Conservation (phyloP, 495 filamentous ascomycete species). For the Hypoxylon lenormandii region DNA sequence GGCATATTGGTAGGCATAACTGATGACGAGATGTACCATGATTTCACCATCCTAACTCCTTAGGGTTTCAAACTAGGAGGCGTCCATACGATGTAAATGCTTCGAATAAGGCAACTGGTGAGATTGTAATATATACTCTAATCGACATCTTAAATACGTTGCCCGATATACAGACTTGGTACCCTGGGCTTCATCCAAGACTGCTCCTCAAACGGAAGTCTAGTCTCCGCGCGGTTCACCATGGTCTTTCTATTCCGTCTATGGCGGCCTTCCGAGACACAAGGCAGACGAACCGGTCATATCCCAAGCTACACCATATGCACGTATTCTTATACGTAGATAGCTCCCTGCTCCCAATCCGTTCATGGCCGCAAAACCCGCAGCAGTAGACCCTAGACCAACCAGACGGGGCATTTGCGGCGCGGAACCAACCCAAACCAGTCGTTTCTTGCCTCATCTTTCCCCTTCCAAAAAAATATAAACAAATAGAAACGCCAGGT, state of each 20-base stretch:
- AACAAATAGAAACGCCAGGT: slow-evolving; percentile 50
- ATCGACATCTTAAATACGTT: slow-evolving; percentile 27
- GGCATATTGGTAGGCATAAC: not conserved
- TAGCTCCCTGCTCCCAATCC: not conserved
- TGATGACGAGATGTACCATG: not conserved
- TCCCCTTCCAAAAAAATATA: slow-evolving; percentile 14
- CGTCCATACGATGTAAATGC: too few relatives aligned
- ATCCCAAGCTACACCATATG: slow-evolving; percentile 14
- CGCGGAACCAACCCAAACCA: slow-evolving; percentile 22
- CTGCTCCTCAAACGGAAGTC: slow-evolving; percentile 8
- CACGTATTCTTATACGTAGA: slow-evolving; percentile 20
- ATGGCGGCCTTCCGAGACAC: slow-evolving; percentile 2
- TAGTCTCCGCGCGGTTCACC: slow-evolving; percentile 19
- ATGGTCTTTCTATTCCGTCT: slow-evolving; percentile 37
- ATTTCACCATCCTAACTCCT: too few relatives aligned
- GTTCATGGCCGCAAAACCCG: slow-evolving; percentile 2
- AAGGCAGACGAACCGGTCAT: not conserved
- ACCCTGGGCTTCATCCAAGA: not conserved
- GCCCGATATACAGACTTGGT: slow-evolving; percentile 31
- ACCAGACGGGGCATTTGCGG: slow-evolving; percentile 18
- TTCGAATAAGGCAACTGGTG: too few relatives aligned
- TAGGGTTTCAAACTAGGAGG: too few relatives aligned
- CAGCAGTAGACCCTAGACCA: slow-evolving; percentile 6
- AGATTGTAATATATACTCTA: too few relatives aligned
- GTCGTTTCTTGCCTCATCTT: slow-evolving; percentile 3